Percentiles rank a stretch among this genome's conserved stretches.
phyloP scores from a whole-genome alignment of 306 rosid genomes.

The Cicer bijugum region DNA sequence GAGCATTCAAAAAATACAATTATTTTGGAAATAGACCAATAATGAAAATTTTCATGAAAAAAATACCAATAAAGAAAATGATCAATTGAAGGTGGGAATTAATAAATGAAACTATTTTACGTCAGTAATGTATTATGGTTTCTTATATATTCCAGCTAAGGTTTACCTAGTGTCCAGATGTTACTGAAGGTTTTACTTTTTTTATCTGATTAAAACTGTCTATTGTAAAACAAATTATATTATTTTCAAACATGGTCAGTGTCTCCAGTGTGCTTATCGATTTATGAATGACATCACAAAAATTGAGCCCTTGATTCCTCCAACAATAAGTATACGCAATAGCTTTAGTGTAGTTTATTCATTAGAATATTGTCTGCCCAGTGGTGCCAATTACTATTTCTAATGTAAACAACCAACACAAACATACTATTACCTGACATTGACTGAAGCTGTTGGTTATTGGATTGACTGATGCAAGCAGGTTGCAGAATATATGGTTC shows the following conservation, averaged over 20 bases:
- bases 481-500: constrained; percentile 69
- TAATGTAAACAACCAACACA: constrained; percentile 24
- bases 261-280: constrained; percentile 33
- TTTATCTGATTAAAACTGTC: constrained; percentile 24
- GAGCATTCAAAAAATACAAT: constrained; percentile 7
- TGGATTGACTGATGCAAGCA: constrained; percentile 54
- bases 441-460: constrained; percentile 56
- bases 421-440: constrained; percentile 59
- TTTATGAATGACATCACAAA: constrained; percentile 27
- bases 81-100: constrained; percentile 21
- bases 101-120: constrained; percentile 25
- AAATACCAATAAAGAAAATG: constrained; percentile 10
- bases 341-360: constrained; percentile 23
- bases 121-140: constrained; percentile 1
- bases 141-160: constrained; percentile 27
- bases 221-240: constrained; percentile 23
- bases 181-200: constrained; percentile 15
- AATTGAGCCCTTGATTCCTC: constrained; percentile 36
- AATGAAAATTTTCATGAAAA: not conserved
- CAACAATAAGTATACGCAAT: constrained; percentile 32
- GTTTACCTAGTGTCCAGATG: constrained; percentile 31
- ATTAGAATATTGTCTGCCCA: constrained; percentile 18
- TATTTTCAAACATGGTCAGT: constrained; percentile 37
- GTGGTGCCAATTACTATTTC: constrained; percentile 21
- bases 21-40: constrained; percentile 19